phyloP scores from a whole-genome alignment of 805 yeast genomes.

The Myxozyma lipomycoides region DNA sequence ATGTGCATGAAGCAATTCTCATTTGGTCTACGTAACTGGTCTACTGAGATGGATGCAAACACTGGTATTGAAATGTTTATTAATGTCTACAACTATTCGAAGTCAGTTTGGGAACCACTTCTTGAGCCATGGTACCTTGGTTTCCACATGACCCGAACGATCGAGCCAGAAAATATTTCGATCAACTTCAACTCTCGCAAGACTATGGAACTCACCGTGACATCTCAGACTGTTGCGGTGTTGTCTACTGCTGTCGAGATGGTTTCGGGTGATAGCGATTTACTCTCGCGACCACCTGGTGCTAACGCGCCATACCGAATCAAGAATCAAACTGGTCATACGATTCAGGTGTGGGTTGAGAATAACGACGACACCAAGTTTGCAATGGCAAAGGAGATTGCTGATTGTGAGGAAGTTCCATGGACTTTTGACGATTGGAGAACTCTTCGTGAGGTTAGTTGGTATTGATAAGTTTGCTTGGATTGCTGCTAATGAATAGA shows the following conservation, averaged over 20 bases:
- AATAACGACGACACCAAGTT: constrained; percentile 30
- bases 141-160: constrained; percentile 40
- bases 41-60: constrained; percentile 71
- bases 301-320: constrained; percentile 78
- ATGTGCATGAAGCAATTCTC: constrained; percentile 67
- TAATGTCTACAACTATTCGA: constrained; percentile 80
- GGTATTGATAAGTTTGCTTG: not conserved
- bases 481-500: constrained; percentile 3
- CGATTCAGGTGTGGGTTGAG: constrained; percentile 80
- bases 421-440: constrained; percentile 98
- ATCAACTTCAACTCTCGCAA: constrained; percentile 73
- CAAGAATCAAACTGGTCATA: constrained; percentile 78
- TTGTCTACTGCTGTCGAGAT: constrained; percentile 54
- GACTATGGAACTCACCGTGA: constrained; percentile 72
- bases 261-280: constrained; percentile 28
- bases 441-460: constrained; percentile 62
- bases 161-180: constrained; percentile 45
- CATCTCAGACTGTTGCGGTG: constrained; percentile 76
- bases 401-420: constrained; percentile 51
- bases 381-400: constrained; percentile 34
- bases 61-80: constrained; percentile 60
- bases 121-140: constrained; percentile 84
- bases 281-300: constrained; percentile 59
- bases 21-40: constrained; percentile 73
- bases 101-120: constrained; percentile 93